Conservation (phyloP, 148 eudicot species). For the Simmondsia chinensis region DNA sequence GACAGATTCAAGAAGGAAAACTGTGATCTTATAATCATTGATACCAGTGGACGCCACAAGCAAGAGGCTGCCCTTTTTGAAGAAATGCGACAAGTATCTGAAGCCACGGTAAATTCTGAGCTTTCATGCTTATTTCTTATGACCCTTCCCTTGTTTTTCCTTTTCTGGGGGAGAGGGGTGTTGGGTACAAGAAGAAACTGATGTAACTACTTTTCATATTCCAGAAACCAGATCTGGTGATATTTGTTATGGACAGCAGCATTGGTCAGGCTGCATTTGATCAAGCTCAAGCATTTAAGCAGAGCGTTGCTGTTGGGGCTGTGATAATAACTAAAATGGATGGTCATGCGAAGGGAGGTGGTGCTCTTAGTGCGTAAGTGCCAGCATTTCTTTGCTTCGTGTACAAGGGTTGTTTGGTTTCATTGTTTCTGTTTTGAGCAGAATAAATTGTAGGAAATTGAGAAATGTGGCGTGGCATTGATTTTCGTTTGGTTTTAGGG, state of each 20-base stretch:
- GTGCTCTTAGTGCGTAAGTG: conserved; percentile 99
- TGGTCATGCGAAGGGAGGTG: conserved; percentile 99
- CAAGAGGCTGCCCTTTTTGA: conserved; percentile 97
- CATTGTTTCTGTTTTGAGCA: no score
- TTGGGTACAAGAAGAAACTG: conserved; percentile 1
- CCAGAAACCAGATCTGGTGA: conserved; percentile 98
- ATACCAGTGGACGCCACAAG: conserved; percentile 99
- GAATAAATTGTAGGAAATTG: no score
- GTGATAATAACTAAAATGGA: conserved; percentile 98
- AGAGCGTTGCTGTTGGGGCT: conserved; percentile 99
- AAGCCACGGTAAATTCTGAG: conserved; percentile 55
- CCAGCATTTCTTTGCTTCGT: no score
- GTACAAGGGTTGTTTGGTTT: no score
- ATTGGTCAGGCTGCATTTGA: conserved; percentile 99
- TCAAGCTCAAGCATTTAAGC: conserved; percentile 97
- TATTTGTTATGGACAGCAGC: conserved; percentile 99
- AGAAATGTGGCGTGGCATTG: no score
- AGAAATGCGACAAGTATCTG: conserved; percentile 99
- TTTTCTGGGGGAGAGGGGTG: background rate
- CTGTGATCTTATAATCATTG: conserved; percentile 88
- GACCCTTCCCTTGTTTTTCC: background rate
- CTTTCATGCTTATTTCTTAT: conserved; percentile 1
- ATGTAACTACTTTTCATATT: conserved; percentile 8
- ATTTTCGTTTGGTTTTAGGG: no score
- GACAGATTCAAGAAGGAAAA: conserved; percentile 92